A percentile compares a stretch with the other conserved stretches of the same genome.
Conservation (phyloP, 164 flowering plant genomes). For the Vitis riparia region DNA sequence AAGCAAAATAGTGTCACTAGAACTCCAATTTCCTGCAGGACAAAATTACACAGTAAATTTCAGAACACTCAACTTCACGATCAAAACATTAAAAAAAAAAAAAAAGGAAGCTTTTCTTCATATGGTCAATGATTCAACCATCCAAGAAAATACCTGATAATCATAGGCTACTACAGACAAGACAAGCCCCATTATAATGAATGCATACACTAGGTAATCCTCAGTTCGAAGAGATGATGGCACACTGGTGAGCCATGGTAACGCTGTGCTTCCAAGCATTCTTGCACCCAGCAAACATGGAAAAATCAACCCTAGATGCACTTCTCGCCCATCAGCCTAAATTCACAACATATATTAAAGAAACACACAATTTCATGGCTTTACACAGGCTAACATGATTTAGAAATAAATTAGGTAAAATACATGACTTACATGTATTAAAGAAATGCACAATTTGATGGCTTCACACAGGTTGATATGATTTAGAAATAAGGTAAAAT, state of each 20-base stretch:
- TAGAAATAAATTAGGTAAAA: too few relatives aligned
- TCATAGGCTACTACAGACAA: conserved; percentile 78
- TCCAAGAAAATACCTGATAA: conserved; percentile 68
- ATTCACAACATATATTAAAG: conserved; percentile 9
- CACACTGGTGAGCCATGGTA: conserved; percentile 75
- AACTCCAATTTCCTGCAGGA: conserved; percentile 79
- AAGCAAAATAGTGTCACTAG: conserved; percentile 69
- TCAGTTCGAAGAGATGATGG: conserved; percentile 58
- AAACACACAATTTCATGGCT: not conserved
- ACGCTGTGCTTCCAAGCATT: conserved; percentile 88
- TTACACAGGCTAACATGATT: too few relatives aligned
- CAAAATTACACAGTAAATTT: conserved; percentile 2
- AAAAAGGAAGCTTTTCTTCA: not conserved
- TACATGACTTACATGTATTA: too few relatives aligned
- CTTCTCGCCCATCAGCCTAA: conserved; percentile 97
- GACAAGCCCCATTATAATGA: conserved; percentile 49
- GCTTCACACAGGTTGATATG: too few relatives aligned
- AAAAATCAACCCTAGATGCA: conserved; percentile 73
- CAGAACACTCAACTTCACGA: not conserved
- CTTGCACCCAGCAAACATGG: conserved; percentile 86
- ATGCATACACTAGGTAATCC: conserved; percentile 59
- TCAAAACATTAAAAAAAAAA: not conserved
- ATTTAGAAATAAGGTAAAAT: too few relatives aligned
- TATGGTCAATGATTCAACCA: not conserved
- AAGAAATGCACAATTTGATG: too few relatives aligned